Conservation (phyloP, 2,329 filamentous ascomycete genomes). For the Pestalotiopsis sp. region DNA sequence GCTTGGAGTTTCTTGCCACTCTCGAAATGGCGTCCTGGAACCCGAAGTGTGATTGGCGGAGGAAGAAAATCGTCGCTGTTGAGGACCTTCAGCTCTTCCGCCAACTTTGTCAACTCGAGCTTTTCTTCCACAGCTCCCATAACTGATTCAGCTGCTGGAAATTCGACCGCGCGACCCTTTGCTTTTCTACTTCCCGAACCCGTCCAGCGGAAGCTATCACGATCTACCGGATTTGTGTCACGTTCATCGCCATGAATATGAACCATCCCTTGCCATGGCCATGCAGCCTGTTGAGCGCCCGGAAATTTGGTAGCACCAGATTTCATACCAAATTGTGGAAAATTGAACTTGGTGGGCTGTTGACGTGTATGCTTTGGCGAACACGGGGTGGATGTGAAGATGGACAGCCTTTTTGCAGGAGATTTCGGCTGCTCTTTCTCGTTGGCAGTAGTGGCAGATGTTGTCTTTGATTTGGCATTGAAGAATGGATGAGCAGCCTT, state of each 20-base stretch:
- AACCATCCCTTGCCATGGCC: conserved; percentile 67
- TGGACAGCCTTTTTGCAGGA: conserved; percentile 35
- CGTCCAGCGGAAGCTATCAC: background rate
- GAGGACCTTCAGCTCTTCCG: conserved; percentile 34
- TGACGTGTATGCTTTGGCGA: conserved; percentile 48
- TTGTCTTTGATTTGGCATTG: conserved; percentile 50
- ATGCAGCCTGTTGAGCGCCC: conserved; percentile 68
- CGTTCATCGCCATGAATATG: conserved; percentile 60
- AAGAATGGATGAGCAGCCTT: conserved; percentile 66
- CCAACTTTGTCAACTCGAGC: conserved; percentile 40
- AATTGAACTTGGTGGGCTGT: conserved; percentile 30
- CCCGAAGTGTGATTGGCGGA: conserved; percentile 50
- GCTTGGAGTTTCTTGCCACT: conserved; percentile 56
- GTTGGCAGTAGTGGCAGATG: conserved; percentile 19
- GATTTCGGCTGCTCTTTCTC: conserved; percentile 28
- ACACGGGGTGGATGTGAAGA: conserved; percentile 57
- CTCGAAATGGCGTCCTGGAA: conserved; percentile 60
- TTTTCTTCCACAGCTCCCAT: conserved; percentile 36
- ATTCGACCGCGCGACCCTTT: conserved; percentile 48
- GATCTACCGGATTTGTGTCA: background rate
- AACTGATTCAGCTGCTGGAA: conserved; percentile 46
- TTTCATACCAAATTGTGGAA: conserved; percentile 47
- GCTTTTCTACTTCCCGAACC: conserved; percentile 43
- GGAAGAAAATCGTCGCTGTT: conserved; percentile 44
- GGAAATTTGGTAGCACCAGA: conserved; percentile 59